Percentiles rank a stretch among this genome's conserved stretches.
Conservation (phyloP, 768 basidiomycete genomes). For the Russula vinacea region DNA sequence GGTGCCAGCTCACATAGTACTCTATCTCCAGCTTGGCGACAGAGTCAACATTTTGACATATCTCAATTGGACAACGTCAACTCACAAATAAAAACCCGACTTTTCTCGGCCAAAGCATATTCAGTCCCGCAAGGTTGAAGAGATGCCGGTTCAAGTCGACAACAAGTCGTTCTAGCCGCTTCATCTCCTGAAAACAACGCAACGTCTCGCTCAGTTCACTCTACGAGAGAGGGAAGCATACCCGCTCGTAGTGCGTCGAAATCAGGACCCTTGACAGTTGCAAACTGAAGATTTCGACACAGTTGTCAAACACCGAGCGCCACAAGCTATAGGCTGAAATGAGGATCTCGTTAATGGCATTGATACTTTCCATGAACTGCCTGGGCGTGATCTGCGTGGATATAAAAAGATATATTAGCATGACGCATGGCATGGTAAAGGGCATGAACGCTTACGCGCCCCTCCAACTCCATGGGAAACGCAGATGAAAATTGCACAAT, state of each 20-base stretch:
- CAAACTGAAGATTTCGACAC: slow-evolving; percentile 72
- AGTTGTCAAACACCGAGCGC: slow-evolving; percentile 73
- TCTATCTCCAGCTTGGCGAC: slow-evolving; percentile 84
- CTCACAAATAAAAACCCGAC: slow-evolving; percentile 91
- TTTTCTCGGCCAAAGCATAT: slow-evolving; percentile 79
- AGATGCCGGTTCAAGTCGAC: slow-evolving; percentile 64
- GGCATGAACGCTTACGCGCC: slow-evolving; percentile 61
- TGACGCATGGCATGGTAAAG: background rate
- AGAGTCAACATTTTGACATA: slow-evolving; percentile 5
- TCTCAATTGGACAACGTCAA: slow-evolving; percentile 31
- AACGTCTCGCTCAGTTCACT: background rate
- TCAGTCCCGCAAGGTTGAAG: slow-evolving; percentile 84
- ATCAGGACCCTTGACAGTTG: slow-evolving; percentile 72
- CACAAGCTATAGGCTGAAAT: slow-evolving; percentile 81
- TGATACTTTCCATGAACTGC: slow-evolving; percentile 86
- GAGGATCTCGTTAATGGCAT: slow-evolving; percentile 83
- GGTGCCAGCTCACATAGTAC: slow-evolving; percentile 66
- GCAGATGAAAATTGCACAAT: slow-evolving; percentile 84
- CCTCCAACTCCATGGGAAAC: slow-evolving; percentile 90
- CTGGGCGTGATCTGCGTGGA: slow-evolving; percentile 75
- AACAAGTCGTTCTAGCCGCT: slow-evolving; percentile 57
- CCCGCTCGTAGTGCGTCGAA: slow-evolving; percentile 81
- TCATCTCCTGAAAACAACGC: slow-evolving; percentile 63
- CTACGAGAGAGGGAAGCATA: slow-evolving; percentile 33
- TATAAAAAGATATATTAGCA: background rate